Evolutionary conservation across 768 basidiomycete species (phyloP), one percentile per base, ranked within the genome.

Genomic region (Leccinum obscurum): DNA sequence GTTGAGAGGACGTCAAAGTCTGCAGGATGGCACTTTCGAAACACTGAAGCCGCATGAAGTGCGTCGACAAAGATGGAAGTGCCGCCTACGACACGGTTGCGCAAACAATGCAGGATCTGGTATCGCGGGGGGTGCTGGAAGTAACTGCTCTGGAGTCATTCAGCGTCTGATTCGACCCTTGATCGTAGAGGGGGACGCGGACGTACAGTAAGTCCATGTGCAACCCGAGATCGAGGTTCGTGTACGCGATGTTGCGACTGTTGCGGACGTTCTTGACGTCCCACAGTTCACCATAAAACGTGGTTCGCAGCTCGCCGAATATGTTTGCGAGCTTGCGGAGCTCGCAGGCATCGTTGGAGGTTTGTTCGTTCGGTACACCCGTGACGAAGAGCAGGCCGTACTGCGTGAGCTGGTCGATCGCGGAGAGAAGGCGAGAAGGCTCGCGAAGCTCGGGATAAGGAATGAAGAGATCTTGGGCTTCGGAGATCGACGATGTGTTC

Each of bases 211-310:
- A 77, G 76, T 98, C 96, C 90, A 93, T 92, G 68, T 98, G 95
- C 22, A 95, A 70, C 0, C 89, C 95, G 9, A 99, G 80, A 65
- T 92, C 82, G 26, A 97, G 80, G 71, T 94, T 87, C 13, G 96
- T 99, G 72, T 97, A 98, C 3, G 96, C 96, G 58, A 99, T 93
- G 72, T 99, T 99, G 64, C 80, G 83, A 68, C 90, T 90, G 57
- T 92, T 80, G 46, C 73, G 77, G 44, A 86, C 67, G 61, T 87
- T 92, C 76, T 85, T 84, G 28, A 98, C 95, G 71, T 97, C 86
- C 93, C 94, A 98, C 1, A 89, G 69, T 50, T 81, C 78, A 0
- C 96, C 96, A 65, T 99, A 99, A 72, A 98, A 95, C 9, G 95
- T 98, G 49, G 82, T 77, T 26, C 93, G 79, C 28, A 98, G 78